These are phyloP conservation scores for Camellia lanceoleosa DNA, from an alignment of 148 eudicot species.

Conservation along the genomic window DNA sequence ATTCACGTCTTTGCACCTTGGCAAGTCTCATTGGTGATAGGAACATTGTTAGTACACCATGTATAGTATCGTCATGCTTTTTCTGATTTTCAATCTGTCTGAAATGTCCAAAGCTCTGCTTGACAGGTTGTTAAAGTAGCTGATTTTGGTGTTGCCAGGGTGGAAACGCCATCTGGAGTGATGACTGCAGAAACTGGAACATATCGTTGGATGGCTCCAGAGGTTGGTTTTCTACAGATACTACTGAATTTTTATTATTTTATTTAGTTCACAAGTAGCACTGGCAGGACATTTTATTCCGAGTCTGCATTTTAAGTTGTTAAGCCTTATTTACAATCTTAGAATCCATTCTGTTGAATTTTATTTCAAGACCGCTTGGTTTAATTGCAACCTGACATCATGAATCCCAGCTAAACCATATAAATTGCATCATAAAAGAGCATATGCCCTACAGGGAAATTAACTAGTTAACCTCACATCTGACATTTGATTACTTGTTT, in stretches of 20 bases:
- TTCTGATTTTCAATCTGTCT: constrained; percentile 10
- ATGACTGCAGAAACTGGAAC: constrained; percentile 74
- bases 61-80: background rate
- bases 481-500: constrained; percentile 24
- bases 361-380: background rate
- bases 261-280: background rate
- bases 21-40: background rate
- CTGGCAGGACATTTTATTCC: background rate
- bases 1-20: background rate
- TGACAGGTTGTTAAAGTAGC: constrained; percentile 54
- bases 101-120: background rate
- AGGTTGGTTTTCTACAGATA: constrained; percentile 29
- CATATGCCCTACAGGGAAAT: background rate
- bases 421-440: background rate
- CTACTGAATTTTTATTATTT: background rate
- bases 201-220: constrained; percentile 70
- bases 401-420: background rate
- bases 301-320: constrained; percentile 5
- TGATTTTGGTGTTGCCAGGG: constrained; percentile 64
- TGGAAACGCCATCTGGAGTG: constrained; percentile 44
- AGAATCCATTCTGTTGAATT: background rate
- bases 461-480: background rate
- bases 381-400: background rate
- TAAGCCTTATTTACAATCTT: constrained; percentile 11
- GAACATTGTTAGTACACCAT: background rate